Evolutionary conservation across 1,284 basidiomycete genomes (phyloP), one percentile per base, ranked within the genome.

Genomic region (Ceratobasidium sp.): DNA sequence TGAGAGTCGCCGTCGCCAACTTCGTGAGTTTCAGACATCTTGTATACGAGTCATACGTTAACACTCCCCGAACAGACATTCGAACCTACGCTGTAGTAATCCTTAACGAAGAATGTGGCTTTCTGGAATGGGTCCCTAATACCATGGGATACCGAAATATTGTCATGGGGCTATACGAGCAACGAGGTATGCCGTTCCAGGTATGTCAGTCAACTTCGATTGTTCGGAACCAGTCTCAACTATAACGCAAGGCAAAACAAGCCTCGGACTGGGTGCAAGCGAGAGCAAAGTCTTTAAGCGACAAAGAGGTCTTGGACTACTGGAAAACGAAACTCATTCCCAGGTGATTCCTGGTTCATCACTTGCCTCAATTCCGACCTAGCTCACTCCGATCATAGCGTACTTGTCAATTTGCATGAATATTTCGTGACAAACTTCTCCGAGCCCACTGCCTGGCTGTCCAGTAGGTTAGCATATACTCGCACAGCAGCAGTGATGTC

Each of bases 71-170:
- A 76, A 66, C 77, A 99, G 97, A 93, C 81, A 95, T 99, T 76
- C 90, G 97, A 36, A 98, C 97, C 2, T 99, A 99, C 80, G 95
- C 96, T 8, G 96, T 99, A 22, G 93, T 99, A 24, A 96, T 97
- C 1, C 86, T 99, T 75, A 99, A 99, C 81, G 97, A 99, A 79
- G 95, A 98, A 79, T 98, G 97, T 80, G 98, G 98, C 0, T 89
- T 99, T 75, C 95, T 99, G 76, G 96, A 99, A 89, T 99, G 98
- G 98, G 98, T 99, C 15, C 94, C 93, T 0, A 94, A 99, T 81
- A 99, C 97, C 0, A 87, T 91, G 36, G 94, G 96, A 1, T 85
- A 99, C 51, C 92, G 98, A 44, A 88, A 90, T 5, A 89, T 99
- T 50, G 85, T 99, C 31, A 80, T 87, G 66, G 91, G 91, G 77